Evolutionary conservation across 2,329 filamentous ascomycete genomes (phyloP).

Genomic region (Penicillium sp.): DNA sequence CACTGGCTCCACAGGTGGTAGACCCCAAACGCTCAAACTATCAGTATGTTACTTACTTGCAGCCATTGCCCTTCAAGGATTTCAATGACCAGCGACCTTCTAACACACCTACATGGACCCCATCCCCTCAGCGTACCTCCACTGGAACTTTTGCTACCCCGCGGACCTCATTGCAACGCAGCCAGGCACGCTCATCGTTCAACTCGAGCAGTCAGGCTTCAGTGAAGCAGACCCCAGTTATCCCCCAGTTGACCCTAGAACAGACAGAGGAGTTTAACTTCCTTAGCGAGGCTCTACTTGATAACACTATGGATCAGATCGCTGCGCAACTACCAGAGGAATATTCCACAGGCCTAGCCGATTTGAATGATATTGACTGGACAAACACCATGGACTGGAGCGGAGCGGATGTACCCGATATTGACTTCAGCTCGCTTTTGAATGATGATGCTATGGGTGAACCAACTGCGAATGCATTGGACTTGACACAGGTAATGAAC

Average conservation of each 20-base stretch:
- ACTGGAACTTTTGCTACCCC: not conserved
- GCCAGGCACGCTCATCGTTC: not conserved
- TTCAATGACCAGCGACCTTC: not conserved
- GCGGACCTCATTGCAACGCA: not conserved
- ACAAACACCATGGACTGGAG: not conserved
- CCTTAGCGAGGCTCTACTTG: not conserved
- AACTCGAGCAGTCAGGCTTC: not conserved
- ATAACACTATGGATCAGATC: not conserved
- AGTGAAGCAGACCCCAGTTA: not conserved
- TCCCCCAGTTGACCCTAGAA: not conserved
- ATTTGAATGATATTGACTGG: not conserved
- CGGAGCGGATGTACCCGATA: not conserved
- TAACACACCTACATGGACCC: not conserved
- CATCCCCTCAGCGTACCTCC: not conserved
- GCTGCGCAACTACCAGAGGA: not conserved
- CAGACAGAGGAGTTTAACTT: not conserved
- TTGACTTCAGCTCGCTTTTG: not conserved
- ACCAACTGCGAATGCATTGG: not conserved
- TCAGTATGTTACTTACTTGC: slow-evolving; percentile 10
- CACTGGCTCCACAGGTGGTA: not conserved
- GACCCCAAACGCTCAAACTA: slow-evolving; percentile 3
- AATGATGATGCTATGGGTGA: not conserved
- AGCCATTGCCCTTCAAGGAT: slow-evolving; percentile 4
- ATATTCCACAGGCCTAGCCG: not conserved
- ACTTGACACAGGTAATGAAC: not conserved